Base-by-base conservation (phyloP, 192 early-diverging fungal genomes). In the Kappamyces sp. region DNA sequence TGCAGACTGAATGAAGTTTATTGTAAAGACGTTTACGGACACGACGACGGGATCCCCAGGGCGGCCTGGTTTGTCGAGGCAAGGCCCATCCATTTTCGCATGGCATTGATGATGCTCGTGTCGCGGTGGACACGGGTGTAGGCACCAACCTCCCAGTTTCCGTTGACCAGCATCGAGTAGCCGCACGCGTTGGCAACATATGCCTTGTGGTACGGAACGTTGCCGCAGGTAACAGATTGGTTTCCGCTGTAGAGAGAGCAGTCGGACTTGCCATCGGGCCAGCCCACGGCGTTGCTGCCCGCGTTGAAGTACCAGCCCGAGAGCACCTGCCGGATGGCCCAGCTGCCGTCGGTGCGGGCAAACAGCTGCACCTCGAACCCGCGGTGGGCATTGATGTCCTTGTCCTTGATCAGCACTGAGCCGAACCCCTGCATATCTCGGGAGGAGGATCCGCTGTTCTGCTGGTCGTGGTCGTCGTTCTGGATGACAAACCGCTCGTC, bases 401-500 rank as follows among this genome's bases (percentile, higher is more conserved):
- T 67, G 2, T 66, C 65, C 40, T 65, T 66, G 50, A 66, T 51
- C 35, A 66, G 47, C 1, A 66, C 65, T 36, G 65, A 66, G 3
- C 65, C 65, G n/a, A 14, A 46, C 6, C 15, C 53, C 14, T 45
- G 58, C 65, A 66, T 66, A 36, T 66, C 57, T 33, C 63, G 45
- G 31, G 59, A 62, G 32, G 63, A 51, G 5, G 63, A 65, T 31
- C 63, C 63, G 15, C 22, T 2, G 37, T 59, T 65, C 33, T 65
- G 63, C 46, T 65, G 63, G 47, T 61, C 57, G 30, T 65, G 57
- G 35, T 60, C 57, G 37, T 65, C 47, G 33, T 43, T 60, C 49
- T 66, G 64, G 42, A 66, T 66, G 2, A 66, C 63, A 41, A 66
- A 66, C 22, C 65, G 54, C 11, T 30, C 31, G 34, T 62, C 30